A percentile compares a stretch with the other conserved stretches of the same genome.
phyloP scores from a whole-genome alignment of 116 monocot genomes.

The Phalaenopsis hybrid region DNA sequence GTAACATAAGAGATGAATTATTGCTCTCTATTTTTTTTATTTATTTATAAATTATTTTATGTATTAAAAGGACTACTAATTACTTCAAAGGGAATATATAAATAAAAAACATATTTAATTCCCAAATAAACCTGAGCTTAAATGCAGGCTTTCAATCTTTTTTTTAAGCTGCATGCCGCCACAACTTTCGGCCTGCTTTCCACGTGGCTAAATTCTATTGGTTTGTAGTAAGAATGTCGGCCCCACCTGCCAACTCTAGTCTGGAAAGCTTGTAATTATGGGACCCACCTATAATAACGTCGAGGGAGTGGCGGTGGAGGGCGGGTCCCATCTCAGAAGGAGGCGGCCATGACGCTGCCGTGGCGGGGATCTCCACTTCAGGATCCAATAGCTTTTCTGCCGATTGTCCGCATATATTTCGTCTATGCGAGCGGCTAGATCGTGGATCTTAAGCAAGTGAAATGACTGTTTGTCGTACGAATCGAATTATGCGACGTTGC shows the following conservation, averaged over 20 bases:
- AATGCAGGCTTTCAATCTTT: neutral
- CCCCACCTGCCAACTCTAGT: neutral
- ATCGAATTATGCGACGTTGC: too few relatives aligned
- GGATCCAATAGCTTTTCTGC: neutral
- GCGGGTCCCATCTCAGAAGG: neutral
- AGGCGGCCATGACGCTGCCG: conserved; percentile 1
- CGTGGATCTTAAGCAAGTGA: too few relatives aligned
- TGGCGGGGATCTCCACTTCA: conserved; percentile 7
- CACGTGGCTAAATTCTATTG: neutral
- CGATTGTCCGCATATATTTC: neutral
- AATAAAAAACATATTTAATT: neutral
- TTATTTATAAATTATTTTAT: neutral
- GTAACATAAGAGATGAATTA: neutral
- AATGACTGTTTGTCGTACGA: neutral
- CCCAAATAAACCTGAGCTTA: neutral
- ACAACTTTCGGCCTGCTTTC: neutral
- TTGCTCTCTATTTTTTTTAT: neutral
- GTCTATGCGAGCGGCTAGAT: neutral
- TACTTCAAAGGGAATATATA: neutral
- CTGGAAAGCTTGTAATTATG: conserved; percentile 1
- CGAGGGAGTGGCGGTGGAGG: conserved; percentile 9
- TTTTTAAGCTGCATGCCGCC: neutral
- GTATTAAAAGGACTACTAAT: neutral
- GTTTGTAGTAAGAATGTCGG: neutral
- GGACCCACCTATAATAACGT: conserved; percentile 5